Conservation (phyloP, 257 asterid species). For the Solanum neorickii region DNA sequence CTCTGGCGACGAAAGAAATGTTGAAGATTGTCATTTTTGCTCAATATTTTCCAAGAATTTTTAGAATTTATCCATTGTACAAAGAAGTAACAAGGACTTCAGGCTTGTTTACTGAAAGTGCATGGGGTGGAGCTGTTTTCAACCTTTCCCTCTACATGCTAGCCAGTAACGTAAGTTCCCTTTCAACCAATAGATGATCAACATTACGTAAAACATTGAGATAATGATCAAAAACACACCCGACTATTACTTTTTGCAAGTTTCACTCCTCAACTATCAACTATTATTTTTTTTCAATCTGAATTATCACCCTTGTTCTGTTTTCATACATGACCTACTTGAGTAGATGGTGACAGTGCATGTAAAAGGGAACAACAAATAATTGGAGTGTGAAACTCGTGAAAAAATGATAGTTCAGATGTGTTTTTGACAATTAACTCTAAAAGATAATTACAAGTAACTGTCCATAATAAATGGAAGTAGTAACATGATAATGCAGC, state of each 20-base stretch:
- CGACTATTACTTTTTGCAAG: background rate
- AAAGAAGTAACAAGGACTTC: conserved; percentile 43
- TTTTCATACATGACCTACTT: background rate
- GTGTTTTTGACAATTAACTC: background rate
- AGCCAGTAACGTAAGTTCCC: conserved; percentile 47
- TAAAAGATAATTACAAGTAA: background rate
- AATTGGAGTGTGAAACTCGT: background rate
- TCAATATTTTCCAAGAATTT: conserved; percentile 44
- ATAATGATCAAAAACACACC: background rate
- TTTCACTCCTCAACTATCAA: background rate
- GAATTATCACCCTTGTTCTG: background rate
- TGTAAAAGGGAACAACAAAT: background rate
- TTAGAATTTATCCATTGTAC: conserved; percentile 44
- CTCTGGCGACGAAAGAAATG: conserved; percentile 30
- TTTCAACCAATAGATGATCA: background rate
- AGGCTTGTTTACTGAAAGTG: conserved; percentile 45
- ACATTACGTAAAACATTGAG: background rate
- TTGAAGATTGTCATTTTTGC: conserved; percentile 22
- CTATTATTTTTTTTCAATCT: background rate
- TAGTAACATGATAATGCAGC: background rate
- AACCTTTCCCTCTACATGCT: conserved; percentile 58
- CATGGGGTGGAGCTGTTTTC: conserved; percentile 70
- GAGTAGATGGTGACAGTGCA: background rate
- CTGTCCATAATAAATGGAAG: background rate
- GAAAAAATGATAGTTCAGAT: background rate